Conservation (phyloP, 2,329 filamentous ascomycete genomes). For the Escovopsis sp. region DNA sequence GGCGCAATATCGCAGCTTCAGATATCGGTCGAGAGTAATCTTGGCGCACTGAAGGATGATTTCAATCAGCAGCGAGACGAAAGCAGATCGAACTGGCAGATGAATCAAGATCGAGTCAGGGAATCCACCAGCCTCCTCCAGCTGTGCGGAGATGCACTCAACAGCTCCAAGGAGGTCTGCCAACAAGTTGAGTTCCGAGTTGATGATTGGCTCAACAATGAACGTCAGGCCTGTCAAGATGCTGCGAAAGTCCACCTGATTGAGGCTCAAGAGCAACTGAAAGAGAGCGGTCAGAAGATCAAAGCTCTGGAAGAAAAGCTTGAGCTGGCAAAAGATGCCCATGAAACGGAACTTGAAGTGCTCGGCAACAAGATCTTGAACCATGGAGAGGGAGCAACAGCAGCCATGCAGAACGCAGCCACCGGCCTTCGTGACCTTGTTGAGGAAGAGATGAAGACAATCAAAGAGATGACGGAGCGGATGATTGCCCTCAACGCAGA, state of each 20-base stretch:
- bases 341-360: constrained; percentile 8
- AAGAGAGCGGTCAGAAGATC: constrained; percentile 10
- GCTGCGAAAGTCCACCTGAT: constrained; percentile 4
- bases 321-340: constrained; percentile 7
- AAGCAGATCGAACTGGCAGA: not conserved
- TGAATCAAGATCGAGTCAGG: not conserved
- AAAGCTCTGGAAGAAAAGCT: constrained; percentile 11
- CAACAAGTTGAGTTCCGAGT: constrained; percentile 8
- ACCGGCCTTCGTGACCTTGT: constrained; percentile 10
- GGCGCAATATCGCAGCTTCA: constrained; percentile 1
- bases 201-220: constrained; percentile 2
- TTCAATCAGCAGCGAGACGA: not conserved
- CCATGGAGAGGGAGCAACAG: constrained; percentile 7
- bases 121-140: not conserved
- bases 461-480: constrained; percentile 9
- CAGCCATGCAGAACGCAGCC: constrained; percentile 8
- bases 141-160: not conserved
- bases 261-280: constrained; percentile 8
- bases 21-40: not conserved
- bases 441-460: constrained; percentile 11
- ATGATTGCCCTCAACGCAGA: constrained; percentile 1
- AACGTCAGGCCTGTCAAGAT: constrained; percentile 3
- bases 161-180: constrained; percentile 5
- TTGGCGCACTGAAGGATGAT: constrained; percentile 1
- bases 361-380: constrained; percentile 5